Base-by-base conservation (phyloP, 306 rosid species). In the Betula pendula region DNA sequence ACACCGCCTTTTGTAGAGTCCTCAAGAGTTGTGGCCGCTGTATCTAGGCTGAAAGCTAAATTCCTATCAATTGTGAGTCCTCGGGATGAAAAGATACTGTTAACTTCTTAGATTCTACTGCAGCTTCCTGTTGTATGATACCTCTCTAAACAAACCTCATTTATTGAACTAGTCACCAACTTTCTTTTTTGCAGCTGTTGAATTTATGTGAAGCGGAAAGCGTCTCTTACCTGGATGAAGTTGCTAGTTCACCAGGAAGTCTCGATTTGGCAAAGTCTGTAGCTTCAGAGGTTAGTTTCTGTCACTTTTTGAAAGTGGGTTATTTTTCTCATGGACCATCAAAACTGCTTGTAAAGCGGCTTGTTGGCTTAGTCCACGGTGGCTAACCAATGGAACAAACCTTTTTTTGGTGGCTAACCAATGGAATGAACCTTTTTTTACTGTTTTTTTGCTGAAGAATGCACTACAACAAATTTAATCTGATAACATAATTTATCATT, bases 201-300 rank as follows among this genome's bases (percentile, higher is more conserved):
- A 88, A 80, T 85, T 87, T 95, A 45, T 89, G 95, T 84, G 97
- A 95, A 88, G 93, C 91, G 38, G 97, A 95, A 66, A 90, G 86
- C 83, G 76, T 87, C 70, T 90, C 96, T 59, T 95, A 89, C 84
- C 96, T 95, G 72, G 97, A 95, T 63, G 98, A 95, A 81, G 93
- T 95, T 75, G 88, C 97, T 49, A 89, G 89, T 79, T 86, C 92
- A 25, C 80, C 90, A 25, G 78, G 68, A 74, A 85, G 93, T 86
- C 84, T 90, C 81, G 87, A 89, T 75, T 79, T 95, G 89, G 93
- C 96, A 13, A 95, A 89, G 84, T 90, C 92, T 83, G 97, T 95
- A 73, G 95, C 91, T 62, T 87, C 80, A 67, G 91, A 89, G 97
- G 98, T 95, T 70, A 75, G 96, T 73, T 77, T 83, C 58, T 62